Evolutionary conservation across 768 basidiomycete species (phyloP), one percentile per base, ranked within the genome.

Genomic region (Tephrocybe sp.): DNA sequence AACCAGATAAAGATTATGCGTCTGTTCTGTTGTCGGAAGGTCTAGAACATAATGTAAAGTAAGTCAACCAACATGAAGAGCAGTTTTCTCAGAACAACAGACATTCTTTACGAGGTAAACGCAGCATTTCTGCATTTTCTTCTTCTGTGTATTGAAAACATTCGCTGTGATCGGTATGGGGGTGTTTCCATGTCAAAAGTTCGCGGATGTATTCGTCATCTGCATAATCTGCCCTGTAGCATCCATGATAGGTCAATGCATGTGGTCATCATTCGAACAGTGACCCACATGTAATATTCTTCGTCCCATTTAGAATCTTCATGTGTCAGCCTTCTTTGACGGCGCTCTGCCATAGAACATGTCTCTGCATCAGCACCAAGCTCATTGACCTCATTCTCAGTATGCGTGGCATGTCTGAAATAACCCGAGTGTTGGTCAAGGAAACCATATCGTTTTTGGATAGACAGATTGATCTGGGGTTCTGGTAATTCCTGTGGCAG

Each of bases 381-480:
- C 60, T 91, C 89, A 60, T 92, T 89, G 10, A 91, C 73, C 61
- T 92, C 91, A 61, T 92, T 92, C 62, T 87, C 88, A 2, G 79
- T 79, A 58, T 89, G 79, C n/a, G 70, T 68, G 8, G 84, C 83
- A 65, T 91, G 84, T 49, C 67, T 72, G 61, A 93, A 88, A 62
- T 89, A 91, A 7, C 88, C 87, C 2, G 79, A 79, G 63, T 92
- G 77, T 63, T 80, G 72, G 65, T 87, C 74, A 55, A 92, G 66
- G 66, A 94, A 92, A 4, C 91, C 92, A 56, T 94, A 94, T 9
- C 68, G 76, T 41, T 73, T 78, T 50, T 74, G 70, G 7, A 66
- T 43, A 10, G 74, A 73, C 1, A 73, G 64, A 35, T 75, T 70
- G 23, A 82, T 51, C 7, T 61, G 60, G 11, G 73, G 62, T 41